A percentile compares a stretch with the other conserved stretches of the same genome.
Evolutionary conservation across 164 flowering plant genomes (phyloP).

Genomic region (Paratinospora sagittata): DNA sequence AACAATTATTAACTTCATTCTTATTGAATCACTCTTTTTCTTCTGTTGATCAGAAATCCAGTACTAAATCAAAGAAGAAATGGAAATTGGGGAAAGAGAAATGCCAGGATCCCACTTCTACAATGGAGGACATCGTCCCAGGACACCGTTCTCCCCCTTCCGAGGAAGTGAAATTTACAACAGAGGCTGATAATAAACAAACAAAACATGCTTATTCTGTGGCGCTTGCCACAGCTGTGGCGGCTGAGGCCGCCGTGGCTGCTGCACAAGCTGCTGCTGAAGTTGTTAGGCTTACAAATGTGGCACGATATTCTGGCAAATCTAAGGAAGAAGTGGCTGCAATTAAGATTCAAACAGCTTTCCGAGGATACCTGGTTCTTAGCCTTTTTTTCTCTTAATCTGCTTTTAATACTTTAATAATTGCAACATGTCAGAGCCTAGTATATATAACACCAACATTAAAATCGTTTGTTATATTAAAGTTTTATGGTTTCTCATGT

Average conservation of each 20-base stretch:
- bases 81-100: slow-evolving; percentile 41
- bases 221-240: slow-evolving; percentile 29
- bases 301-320: slow-evolving; percentile 49
- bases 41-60: slow-evolving; percentile 29
- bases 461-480: slow-evolving; percentile 2
- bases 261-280: slow-evolving; percentile 58
- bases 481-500: slow-evolving; percentile 1
- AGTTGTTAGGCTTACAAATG: slow-evolving; percentile 32
- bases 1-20: slow-evolving; percentile 21
- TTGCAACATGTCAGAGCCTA: background rate
- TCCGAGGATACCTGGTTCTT: slow-evolving; percentile 71
- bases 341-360: slow-evolving; percentile 73
- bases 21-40: background rate
- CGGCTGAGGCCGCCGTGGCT: slow-evolving; percentile 33
- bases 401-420: background rate
- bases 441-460: background rate
- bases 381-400: slow-evolving; percentile 5
- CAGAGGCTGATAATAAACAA: slow-evolving; percentile 36
- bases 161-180: slow-evolving; percentile 35
- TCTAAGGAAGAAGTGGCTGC: slow-evolving; percentile 71
- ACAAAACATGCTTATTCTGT: slow-evolving; percentile 27
- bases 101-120: slow-evolving; percentile 20
- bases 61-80: slow-evolving; percentile 50
- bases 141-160: slow-evolving; percentile 12
- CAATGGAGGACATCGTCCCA: slow-evolving; percentile 13